Base-by-base conservation (phyloP, 768 basidiomycete genomes). In the Mycena vulgaris region DNA sequence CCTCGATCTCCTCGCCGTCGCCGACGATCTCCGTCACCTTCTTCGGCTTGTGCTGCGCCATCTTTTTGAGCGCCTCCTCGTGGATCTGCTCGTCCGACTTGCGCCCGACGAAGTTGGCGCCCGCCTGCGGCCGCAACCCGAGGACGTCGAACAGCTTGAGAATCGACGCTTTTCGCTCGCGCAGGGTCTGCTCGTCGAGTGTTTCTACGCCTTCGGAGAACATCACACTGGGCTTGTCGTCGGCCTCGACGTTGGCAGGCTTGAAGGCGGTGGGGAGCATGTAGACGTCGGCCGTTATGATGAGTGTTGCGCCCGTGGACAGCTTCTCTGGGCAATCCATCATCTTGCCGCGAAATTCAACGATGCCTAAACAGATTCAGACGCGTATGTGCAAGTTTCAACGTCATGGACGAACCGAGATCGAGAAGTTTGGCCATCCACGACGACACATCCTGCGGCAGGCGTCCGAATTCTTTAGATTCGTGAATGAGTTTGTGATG, bases 161-260 rank as follows among this genome's bases (percentile, higher is more conserved):
- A 39, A 97, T 83, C 0, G 95, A 89, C 42, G 84, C 82, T 78
- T 97, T 98, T 40, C 96, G 86, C 79, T 93, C 92, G 47, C 95
- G 86, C 57, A 98, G 86, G n/a, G 82, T 82, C 72, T 90, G 90
- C 80, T 98, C 96, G 68, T 91, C 89, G 6, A 84, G 83, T 0
- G 95, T 96, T 78, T 97, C 96, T 59, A 89, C 84, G 3, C 93
- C 93, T 77, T 95, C 93, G 69, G 90, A 88, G 78, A 94, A 92
- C 75, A 91, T 84, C 5, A 73, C 66, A 42, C 75, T 81, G 2
- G 68, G 77, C 1, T 68, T 68, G 69, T 80, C 78, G 55, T 86
- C 78, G 28, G 79, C 62, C 10, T 81, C 75, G 23, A 82, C 77
- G 17, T 81, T 79, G 27, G 84, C 81, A 11, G 86, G 78, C 63